Base-by-base conservation (phyloP, 2,329 filamentous ascomycete species). In the Alternaria atra region DNA sequence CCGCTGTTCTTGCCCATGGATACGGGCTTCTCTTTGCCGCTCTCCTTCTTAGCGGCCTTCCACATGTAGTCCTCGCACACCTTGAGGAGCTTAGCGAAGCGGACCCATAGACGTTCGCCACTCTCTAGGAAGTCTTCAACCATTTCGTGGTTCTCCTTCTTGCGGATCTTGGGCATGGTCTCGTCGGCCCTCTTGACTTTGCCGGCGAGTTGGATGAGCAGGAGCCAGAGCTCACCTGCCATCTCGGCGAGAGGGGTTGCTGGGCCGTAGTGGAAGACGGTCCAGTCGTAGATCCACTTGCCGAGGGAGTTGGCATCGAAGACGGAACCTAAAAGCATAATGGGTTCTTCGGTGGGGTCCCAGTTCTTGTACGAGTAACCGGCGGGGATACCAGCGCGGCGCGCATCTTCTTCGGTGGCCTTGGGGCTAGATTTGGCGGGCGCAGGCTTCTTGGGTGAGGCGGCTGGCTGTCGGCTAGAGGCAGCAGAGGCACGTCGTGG, bases 241-340 rank as follows among this genome's bases (percentile, higher is more conserved):
- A 97, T 90, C 68, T 97, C 93, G 54, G 93, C 88, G 74, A 97
- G 92, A 52, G 93, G 92, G 10, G 91, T 93, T 40, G 87, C 87
- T 13, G 93, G 87, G 37, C 92, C 92, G 69, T 96, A 90, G 77
- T 91, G 90, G 83, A 92, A 97, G 66, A 97, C 92, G 17, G 95
- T 97, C 95, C 95, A 99, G 85, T 98, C 95, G 81, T 97, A 99
- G 75, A 99, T 96, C 95, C 95, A 99, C 82, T 97, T 97, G 74
- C 95, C 95, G 30, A 99, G 86, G 27, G 93, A 97, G 85, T 98
- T 97, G 75, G 94, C 92, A 77, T 98, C 95, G 75, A 98, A 98
- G 58, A 98, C 95, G 76, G 92, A 97, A 52, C 95, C 95, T 23
- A 98, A 86, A 27, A 99, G 87, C 76, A 97, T 90, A 77, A 99